Evolutionary conservation across 345 rosid genomes (phyloP).

Genomic region (Gossypium raimondii): DNA sequence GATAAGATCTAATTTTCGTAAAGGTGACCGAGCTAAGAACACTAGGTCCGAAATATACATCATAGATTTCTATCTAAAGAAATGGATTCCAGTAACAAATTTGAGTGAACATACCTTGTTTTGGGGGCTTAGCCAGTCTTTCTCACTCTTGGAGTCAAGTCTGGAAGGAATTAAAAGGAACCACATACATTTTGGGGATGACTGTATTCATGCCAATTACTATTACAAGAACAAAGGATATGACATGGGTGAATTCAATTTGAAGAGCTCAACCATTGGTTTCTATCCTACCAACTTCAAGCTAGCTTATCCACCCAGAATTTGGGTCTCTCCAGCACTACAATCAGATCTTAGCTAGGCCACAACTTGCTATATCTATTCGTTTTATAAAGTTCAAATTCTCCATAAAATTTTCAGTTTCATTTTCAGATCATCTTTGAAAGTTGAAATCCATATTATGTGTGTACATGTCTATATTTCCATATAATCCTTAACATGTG

Average conservation of each 20-base stretch:
- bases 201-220: constrained; percentile 2
- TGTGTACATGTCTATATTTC: not conserved
- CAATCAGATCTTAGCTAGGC: not conserved
- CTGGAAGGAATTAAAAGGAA: not conserved
- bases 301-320: not conserved
- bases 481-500: not conserved
- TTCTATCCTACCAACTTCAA: constrained; percentile 7
- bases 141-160: not conserved
- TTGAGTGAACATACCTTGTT: not conserved
- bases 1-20: too few relatives aligned
- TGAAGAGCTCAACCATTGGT: not conserved
- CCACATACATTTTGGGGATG: not conserved
- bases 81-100: not conserved
- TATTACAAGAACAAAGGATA: not conserved
- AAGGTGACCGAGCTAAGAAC: too few relatives aligned
- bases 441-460: constrained; percentile 2
- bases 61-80: constrained; percentile 5
- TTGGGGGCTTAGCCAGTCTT: not conserved
- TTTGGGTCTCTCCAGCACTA: not conserved
- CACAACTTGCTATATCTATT: not conserved
- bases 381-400: not conserved
- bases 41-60: not conserved
- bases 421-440: not conserved
- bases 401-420: not conserved
- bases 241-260: constrained; percentile 2